Base-by-base conservation (phyloP, 352 stramenopile species). In the Phytophthora sp. region DNA sequence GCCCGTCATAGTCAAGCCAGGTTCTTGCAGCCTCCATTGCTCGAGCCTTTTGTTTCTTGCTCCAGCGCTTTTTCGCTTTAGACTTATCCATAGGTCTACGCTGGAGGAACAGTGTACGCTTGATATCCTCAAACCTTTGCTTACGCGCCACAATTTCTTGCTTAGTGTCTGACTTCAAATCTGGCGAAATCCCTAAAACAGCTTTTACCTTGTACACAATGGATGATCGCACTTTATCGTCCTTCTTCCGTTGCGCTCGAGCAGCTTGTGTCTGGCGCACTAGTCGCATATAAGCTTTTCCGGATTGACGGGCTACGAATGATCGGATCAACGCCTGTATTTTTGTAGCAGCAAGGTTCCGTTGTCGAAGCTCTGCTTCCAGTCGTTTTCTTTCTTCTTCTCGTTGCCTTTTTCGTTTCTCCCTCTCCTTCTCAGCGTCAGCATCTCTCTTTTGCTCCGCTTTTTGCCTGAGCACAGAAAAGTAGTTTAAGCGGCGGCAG, bases 401-500 rank as follows among this genome's bases (percentile, higher is more conserved):
- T 13, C 55, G 45, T 3, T 58, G 51, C 31, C 63, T 72, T 7
- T 39, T 54, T 13, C 65, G 54, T 38, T 42, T 74, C 24, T 82
- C 73, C 6, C 59, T 75, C 2, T 71, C 48, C 20, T 82, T 79
- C 31, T 77, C 63, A 0, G 62, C 66, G 10, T 84, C 76, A 0
- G 26, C 37, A 31, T 41, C 43, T 0, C 83, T 69, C 30, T 77
- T 74, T n/a, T 64, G 26, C 45, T 86, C 56, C 6, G 78, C 75
- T 38, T 78, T 74, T 35, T 86, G 72, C 32, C 73, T 67, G 9
- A 92, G 55, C 13, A 92, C 63, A 0, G 84, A 89, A 54, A 83
- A 89, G 49, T 91, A 92, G 38, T 78, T 89, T 31, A 92, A 46
- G 15, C 80, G 82, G 31, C 78, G 58, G 27, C 72, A 89, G 4